A percentile compares a stretch with the other conserved stretches of the same genome.
phyloP scores from a whole-genome alignment of 2,329 filamentous ascomycete genomes.

The Phialophora expanda region DNA sequence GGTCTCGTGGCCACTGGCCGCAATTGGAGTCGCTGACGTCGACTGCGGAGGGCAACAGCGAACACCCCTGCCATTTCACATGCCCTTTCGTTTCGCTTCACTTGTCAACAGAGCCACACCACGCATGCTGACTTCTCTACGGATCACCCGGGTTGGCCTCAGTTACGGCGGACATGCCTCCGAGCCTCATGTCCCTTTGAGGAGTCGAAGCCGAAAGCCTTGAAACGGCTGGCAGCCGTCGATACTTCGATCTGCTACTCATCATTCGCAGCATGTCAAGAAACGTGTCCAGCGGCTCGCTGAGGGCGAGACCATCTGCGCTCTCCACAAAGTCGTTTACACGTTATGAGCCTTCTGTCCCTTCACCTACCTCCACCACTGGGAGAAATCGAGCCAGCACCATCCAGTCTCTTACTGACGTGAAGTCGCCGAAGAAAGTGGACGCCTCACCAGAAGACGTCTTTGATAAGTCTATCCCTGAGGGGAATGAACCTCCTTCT shows the following conservation, averaged over 20 bases:
- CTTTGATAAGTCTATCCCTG: slow-evolving; percentile 50
- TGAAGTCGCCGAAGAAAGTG: slow-evolving; percentile 37
- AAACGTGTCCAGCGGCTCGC: slow-evolving; percentile 29
- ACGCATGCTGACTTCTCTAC: slow-evolving; percentile 23
- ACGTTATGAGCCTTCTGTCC: slow-evolving; percentile 42
- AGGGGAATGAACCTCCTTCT: slow-evolving; percentile 42
- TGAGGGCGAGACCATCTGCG: slow-evolving; percentile 42
- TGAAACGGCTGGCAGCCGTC: slow-evolving; percentile 12
- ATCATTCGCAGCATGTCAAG: slow-evolving; percentile 55
- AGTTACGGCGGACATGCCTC: slow-evolving; percentile 2
- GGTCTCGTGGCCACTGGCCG: slow-evolving; percentile 14
- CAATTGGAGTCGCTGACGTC: slow-evolving; percentile 17
- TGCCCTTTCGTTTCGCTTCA: slow-evolving; percentile 16
- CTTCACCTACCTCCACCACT: slow-evolving; percentile 30
- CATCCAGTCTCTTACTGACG: slow-evolving; percentile 29
- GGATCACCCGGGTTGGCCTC: slow-evolving; percentile 27
- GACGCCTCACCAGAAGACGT: slow-evolving; percentile 45
- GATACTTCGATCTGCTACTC: neutral
- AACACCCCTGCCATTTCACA: slow-evolving; percentile 22
- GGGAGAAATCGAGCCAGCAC: slow-evolving; percentile 40
- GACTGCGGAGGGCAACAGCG: slow-evolving; percentile 20
- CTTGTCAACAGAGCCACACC: slow-evolving; percentile 16
- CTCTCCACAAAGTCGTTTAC: slow-evolving; percentile 50
- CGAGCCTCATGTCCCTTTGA: slow-evolving; percentile 5
- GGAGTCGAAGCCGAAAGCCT: neutral